Evolutionary conservation across 305 asterid genomes (phyloP).

Genomic region (Solanum hybrid): DNA sequence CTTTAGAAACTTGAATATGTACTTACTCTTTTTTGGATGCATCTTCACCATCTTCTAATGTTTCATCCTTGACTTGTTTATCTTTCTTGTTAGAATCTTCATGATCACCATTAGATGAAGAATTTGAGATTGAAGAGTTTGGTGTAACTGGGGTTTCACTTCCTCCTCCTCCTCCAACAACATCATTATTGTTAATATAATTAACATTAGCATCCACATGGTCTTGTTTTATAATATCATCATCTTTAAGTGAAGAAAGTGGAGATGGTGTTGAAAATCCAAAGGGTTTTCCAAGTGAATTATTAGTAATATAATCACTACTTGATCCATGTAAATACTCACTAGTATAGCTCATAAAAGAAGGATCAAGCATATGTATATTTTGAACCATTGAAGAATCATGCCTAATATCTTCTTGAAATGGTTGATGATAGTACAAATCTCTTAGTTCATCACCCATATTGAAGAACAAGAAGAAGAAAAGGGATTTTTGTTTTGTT

Average conservation of each 20-base stretch:
- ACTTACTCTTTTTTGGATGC: slow-evolving; percentile 42
- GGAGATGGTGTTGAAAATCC: slow-evolving; percentile 19
- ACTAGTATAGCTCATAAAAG: slow-evolving; percentile 27
- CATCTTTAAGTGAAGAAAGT: slow-evolving; percentile 23
- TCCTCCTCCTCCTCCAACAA: slow-evolving; percentile 16
- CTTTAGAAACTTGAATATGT: not conserved
- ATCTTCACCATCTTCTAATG: slow-evolving; percentile 21
- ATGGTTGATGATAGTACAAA: slow-evolving; percentile 47
- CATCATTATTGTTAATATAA: not conserved
- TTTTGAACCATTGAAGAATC: slow-evolving; percentile 12
- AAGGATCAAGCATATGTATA: slow-evolving; percentile 38
- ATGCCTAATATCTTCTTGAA: slow-evolving; percentile 19
- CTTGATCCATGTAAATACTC: slow-evolving; percentile 38
- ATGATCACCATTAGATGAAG: slow-evolving; percentile 40
- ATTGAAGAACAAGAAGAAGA: slow-evolving; percentile 14
- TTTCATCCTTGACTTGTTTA: slow-evolving; percentile 20
- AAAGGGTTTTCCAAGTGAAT: slow-evolving; percentile 23
- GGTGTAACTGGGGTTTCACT: slow-evolving; percentile 55
- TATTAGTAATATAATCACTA: slow-evolving; percentile 5
- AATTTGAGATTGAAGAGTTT: slow-evolving; percentile 51
- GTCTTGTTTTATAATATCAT: slow-evolving; percentile 8
- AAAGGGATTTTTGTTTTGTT: not conserved
- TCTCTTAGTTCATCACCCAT: slow-evolving; percentile 53
- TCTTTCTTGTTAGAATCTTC: slow-evolving; percentile 32
- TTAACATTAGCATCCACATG: not conserved